A percentile compares a stretch with the other conserved stretches of the same genome.
Conservation (phyloP, 2,329 filamentous ascomycete species). For the Colletotrichum sublineola region DNA sequence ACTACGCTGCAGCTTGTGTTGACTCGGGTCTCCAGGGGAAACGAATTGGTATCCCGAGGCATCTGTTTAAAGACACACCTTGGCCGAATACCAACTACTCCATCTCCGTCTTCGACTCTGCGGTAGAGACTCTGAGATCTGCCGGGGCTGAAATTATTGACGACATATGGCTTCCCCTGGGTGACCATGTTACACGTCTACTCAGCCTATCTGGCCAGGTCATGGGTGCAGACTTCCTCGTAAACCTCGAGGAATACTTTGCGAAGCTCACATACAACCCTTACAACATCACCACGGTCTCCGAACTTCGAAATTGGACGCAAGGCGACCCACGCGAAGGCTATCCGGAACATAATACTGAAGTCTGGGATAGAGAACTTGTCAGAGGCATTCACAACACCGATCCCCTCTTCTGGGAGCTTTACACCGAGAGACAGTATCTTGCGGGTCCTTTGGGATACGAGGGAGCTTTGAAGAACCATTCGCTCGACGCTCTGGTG, state of each 20-base stretch:
- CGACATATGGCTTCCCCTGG: slow-evolving; percentile 60
- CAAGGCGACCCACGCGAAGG: slow-evolving; percentile 64
- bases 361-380: slow-evolving; percentile 56
- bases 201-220: slow-evolving; percentile 45
- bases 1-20: slow-evolving; percentile 73
- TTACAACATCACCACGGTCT: slow-evolving; percentile 64
- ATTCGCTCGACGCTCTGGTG: neutral
- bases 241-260: slow-evolving; percentile 68
- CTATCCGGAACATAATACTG: slow-evolving; percentile 70
- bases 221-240: neutral
- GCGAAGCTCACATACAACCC: slow-evolving; percentile 69
- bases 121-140: slow-evolving; percentile 63
- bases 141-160: slow-evolving; percentile 73
- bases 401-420: neutral
- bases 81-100: slow-evolving; percentile 15
- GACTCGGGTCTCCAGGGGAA: slow-evolving; percentile 65
- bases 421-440: neutral
- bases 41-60: slow-evolving; percentile 74
- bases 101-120: slow-evolving; percentile 66
- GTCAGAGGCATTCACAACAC: neutral
- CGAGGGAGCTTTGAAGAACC: neutral
- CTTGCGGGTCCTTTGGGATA: neutral
- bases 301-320: slow-evolving; percentile 68
- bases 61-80: slow-evolving; percentile 55
- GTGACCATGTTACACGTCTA: slow-evolving; percentile 52